phyloP scores from a whole-genome alignment of 768 basidiomycete genomes.

The Termitomyces sp. region DNA sequence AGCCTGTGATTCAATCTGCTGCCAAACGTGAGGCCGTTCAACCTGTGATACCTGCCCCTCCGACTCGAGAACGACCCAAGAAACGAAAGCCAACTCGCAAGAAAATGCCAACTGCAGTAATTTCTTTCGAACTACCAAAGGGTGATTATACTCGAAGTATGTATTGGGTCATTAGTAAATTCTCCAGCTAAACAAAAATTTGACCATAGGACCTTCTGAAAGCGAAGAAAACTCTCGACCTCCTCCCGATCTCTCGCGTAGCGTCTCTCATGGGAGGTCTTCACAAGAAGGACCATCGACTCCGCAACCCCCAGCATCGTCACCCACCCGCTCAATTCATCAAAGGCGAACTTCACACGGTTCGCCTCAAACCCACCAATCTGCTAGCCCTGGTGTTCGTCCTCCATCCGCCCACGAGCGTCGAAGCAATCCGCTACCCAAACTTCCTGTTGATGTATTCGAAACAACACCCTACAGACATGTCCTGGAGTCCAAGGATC shows the following conservation, averaged over 20 bases:
- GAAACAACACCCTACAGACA: constrained; percentile 52
- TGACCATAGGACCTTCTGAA: neutral
- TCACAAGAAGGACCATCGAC: neutral
- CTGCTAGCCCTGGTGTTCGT: neutral
- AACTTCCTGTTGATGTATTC: constrained; percentile 60
- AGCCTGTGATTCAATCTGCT: neutral
- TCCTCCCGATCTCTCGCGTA: constrained; percentile 1
- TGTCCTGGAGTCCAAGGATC: constrained; percentile 50
- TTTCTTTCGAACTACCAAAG: neutral
- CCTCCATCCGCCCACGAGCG: neutral
- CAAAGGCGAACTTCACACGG: neutral
- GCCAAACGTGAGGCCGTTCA: neutral
- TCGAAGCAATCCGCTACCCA: constrained; percentile 55
- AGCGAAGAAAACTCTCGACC: neutral
- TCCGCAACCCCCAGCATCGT: neutral
- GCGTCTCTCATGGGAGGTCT: neutral
- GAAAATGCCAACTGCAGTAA: neutral
- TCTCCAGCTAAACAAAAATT: neutral
- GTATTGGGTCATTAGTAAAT: neutral
- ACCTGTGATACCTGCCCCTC: neutral
- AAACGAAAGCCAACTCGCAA: constrained; percentile 1
- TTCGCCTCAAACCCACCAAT: neutral
- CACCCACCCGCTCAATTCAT: neutral
- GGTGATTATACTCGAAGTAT: neutral
- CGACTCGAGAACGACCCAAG: neutral